A percentile compares a stretch with the other conserved stretches of the same genome.
Conservation (phyloP, 495 filamentous ascomycete genomes). For the Bacidia rubella region DNA sequence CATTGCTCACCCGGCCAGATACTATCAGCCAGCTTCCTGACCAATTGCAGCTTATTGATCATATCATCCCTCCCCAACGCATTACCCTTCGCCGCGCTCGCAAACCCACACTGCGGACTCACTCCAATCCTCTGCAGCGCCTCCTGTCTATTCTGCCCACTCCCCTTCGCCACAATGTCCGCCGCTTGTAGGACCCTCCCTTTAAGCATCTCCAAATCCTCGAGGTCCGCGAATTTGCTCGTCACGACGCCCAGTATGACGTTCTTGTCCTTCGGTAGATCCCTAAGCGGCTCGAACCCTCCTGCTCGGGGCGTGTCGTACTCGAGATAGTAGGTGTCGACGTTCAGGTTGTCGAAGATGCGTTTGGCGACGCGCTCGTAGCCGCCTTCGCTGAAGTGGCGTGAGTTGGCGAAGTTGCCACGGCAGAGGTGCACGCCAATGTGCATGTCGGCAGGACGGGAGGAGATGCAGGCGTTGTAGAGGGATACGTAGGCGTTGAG, state of each 20-base stretch:
- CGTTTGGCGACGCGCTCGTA: constrained; percentile 71
- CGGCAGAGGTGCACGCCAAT: constrained; percentile 68
- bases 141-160: constrained; percentile 45
- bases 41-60: constrained; percentile 54
- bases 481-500: constrained; percentile 62
- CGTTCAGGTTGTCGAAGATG: constrained; percentile 62
- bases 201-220: constrained; percentile 64
- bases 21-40: constrained; percentile 55
- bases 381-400: constrained; percentile 69
- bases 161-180: constrained; percentile 57
- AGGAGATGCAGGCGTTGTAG: constrained; percentile 60
- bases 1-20: constrained; percentile 57
- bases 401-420: constrained; percentile 64
- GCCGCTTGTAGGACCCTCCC: constrained; percentile 52
- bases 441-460: constrained; percentile 54
- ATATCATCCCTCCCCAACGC: constrained; percentile 50
- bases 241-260: constrained; percentile 67
- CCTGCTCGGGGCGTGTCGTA: constrained; percentile 67
- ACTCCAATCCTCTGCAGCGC: constrained; percentile 56
- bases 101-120: constrained; percentile 73
- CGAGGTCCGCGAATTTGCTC: constrained; percentile 57
- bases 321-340: constrained; percentile 72
- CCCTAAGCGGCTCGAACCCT: constrained; percentile 64
- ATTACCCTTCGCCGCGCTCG: constrained; percentile 56
- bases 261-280: constrained; percentile 57